Evolutionary conservation across 2,329 filamentous ascomycete species (phyloP), one percentile per base, ranked within the genome.

Genomic region (Cladosporium colombiae): DNA sequence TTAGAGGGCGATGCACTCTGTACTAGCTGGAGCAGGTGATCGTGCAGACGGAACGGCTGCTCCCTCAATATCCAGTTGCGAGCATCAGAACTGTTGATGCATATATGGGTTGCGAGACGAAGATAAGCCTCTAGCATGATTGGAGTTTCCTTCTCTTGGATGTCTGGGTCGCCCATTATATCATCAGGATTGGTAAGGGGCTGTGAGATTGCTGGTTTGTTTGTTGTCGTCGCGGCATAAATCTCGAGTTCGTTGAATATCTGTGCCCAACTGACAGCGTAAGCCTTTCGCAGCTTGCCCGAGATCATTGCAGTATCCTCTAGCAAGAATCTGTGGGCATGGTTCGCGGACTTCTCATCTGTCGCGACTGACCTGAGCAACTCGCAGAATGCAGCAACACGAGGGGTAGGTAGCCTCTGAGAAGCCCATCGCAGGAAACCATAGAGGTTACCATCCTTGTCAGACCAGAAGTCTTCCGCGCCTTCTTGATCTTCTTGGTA

Each of bases 361-460:
- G 89, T 88, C 0, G 95, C 92, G 57, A 99, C 89, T 1, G 93
- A 90, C 74, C 93, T 91, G 18, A 99, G 83, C 88, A 99, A 94
- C 75, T 98, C 94, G 77, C 95, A 99, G 72, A 98, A 99, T 14
- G 94, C 93, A 68, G 92, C 95, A 66, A 96, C 93, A 27, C 97
- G 85, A n/a, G 95, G 95, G 0, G 96, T 97, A 0, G 96, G 97
- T 67, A 96, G 93, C 72, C 95, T 86, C 71, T 92, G 90, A 3
- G 95, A 97, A n/a, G 93, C 91, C 95, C 95, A 99, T 69, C 96
- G 91, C 76, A 99, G 85, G 75, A 99, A 99, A 0, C 95, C 95
- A 68, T 93, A 91, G 35, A 99, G 82, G 71, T 97, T 97, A 74
- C 93, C 93, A 73, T 99, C 95, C 1, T 91, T 88, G 74, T 97